phyloP scores from a whole-genome alignment of 1,284 basidiomycete species.

The Ustilago nuda region DNA sequence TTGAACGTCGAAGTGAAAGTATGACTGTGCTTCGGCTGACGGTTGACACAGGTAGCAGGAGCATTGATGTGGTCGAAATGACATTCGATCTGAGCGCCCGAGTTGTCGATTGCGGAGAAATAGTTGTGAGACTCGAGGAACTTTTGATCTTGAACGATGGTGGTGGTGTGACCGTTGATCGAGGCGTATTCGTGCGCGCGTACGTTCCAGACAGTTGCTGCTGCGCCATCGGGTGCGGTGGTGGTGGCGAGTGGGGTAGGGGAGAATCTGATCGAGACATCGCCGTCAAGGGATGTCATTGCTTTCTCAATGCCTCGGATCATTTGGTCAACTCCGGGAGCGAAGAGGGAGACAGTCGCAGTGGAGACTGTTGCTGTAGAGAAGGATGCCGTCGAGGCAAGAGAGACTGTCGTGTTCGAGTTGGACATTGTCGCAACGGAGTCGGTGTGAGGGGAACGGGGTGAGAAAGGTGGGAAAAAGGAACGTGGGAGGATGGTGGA shows the following conservation, averaged over 20 bases:
- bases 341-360: slow-evolving; percentile 37
- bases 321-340: slow-evolving; percentile 44
- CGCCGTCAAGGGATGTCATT: slow-evolving; percentile 25
- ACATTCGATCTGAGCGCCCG: slow-evolving; percentile 34
- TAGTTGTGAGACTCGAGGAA: slow-evolving; percentile 48
- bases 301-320: slow-evolving; percentile 21
- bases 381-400: neutral
- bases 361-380: neutral
- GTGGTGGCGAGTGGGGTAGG: slow-evolving; percentile 42
- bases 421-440: neutral
- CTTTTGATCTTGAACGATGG: slow-evolving; percentile 29
- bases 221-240: slow-evolving; percentile 36
- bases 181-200: slow-evolving; percentile 44
- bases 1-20: slow-evolving; percentile 33
- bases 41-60: slow-evolving; percentile 34
- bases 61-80: slow-evolving; percentile 37
- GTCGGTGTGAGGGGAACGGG: neutral
- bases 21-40: slow-evolving; percentile 27
- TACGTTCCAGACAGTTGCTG: slow-evolving; percentile 48
- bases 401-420: neutral
- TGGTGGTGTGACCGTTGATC: slow-evolving; percentile 30
- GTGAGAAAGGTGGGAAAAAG: neutral
- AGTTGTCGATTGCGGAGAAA: slow-evolving; percentile 27
- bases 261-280: slow-evolving; percentile 22
- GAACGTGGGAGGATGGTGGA: slow-evolving; percentile 6